Evolutionary conservation across 2,329 filamentous ascomycete genomes (phyloP), one percentile per base, ranked within the genome.

Genomic region (Calonectria henricotiae): DNA sequence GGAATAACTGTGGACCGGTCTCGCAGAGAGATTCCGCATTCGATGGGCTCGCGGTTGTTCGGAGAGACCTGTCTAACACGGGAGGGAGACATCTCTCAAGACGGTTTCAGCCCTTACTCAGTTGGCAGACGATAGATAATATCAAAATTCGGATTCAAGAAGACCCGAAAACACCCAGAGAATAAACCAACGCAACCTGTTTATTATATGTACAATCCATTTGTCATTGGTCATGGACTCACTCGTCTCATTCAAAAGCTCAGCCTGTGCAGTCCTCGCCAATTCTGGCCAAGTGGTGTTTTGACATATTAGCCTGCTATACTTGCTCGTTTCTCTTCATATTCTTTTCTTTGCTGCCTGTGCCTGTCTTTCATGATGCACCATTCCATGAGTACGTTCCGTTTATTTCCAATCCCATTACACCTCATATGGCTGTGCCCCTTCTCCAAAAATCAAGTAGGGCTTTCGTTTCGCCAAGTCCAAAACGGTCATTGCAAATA

Each of bases 401-500:
- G 12, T 58, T n/a, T 8, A 30, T 15, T 49, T 25, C 15, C 25
- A 37, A 17, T 7, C 30, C 47, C 23, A 49, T 81, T 70, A 87
- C 44, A 87, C 82, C 71, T 85, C 83, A 79, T 93, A 94, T 35
- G 90, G 85, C 72, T 87, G 83, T 4, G 86, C 87, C 0, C 89
- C 90, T 58, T 89, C 82, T 15, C 90, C 92, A 80, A 98, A 98
- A 44, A 98, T 88, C 76, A 98, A 81, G 82, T 97, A 90, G 4
- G 96, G 96, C 82, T 97, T 98, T 80, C 96, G 86, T 82, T 92
- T 92, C 1, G 95, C 96, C 63, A 99, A 80, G 84, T 98, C 94
- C 62, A 99, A 84, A 54, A 99, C 94, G 0, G 95, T 97, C 81
- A 94, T 92, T 15, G 96, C 95, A 83, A 98, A 98, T 12, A 99